A percentile compares a stretch with the other conserved stretches of the same genome.
Evolutionary conservation across 345 rosid species (phyloP).

Genomic region (Lagerstroemia speciosa): DNA sequence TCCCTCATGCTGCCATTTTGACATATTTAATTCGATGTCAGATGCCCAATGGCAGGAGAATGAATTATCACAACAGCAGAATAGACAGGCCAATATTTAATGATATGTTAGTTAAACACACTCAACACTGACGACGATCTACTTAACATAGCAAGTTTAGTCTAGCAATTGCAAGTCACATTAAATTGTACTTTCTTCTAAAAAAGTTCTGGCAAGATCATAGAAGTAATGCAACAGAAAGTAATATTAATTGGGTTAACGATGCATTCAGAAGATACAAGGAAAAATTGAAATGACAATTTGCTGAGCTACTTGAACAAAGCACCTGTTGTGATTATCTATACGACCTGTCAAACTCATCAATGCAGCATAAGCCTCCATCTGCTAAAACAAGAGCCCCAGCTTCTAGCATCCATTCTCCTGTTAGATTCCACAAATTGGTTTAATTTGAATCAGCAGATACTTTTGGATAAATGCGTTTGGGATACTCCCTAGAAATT

Average conservation of each 20-base stretch:
- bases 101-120: background rate
- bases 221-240: background rate
- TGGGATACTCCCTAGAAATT: background rate
- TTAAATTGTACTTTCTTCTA: background rate
- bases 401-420: conserved; percentile 98
- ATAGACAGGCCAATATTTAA: background rate
- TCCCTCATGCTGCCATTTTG: conserved; percentile 69
- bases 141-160: background rate
- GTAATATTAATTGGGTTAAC: background rate
- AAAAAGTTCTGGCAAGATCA: background rate
- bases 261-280: background rate
- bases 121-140: background rate
- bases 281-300: background rate
- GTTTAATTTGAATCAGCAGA: conserved; percentile 1
- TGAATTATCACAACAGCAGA: background rate
- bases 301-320: background rate
- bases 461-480: background rate
- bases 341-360: conserved; percentile 86
- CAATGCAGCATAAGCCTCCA: conserved; percentile 97
- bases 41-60: background rate
- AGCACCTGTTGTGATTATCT: background rate
- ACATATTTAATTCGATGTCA: conserved; percentile 1
- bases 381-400: conserved; percentile 99
- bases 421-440: conserved; percentile 22
- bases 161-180: background rate